phyloP scores from a whole-genome alignment of 805 yeast species.

The Pichia kluyveri region DNA sequence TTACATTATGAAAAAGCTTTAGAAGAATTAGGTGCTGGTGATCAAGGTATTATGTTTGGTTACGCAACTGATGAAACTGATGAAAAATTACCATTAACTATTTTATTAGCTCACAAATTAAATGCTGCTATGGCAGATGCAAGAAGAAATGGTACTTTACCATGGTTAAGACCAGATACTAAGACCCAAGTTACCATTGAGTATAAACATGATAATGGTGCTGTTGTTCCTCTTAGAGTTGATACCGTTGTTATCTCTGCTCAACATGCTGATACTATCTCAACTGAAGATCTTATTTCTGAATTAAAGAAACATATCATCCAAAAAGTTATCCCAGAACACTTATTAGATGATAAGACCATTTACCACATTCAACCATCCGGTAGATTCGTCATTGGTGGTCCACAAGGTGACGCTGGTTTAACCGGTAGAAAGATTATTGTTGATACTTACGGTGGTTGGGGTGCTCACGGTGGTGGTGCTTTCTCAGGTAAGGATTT shows the following conservation, averaged over 20 bases:
- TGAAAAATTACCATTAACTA: constrained; percentile 92
- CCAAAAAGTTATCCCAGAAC: constrained; percentile 86
- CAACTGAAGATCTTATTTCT: constrained; percentile 84
- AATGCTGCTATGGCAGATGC: constrained; percentile 96
- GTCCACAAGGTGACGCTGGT: constrained; percentile 99
- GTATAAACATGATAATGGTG: constrained; percentile 90
- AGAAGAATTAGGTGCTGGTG: constrained; percentile 99
- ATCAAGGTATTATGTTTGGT: constrained; percentile 99
- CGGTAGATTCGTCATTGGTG: constrained; percentile 99
- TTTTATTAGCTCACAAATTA: constrained; percentile 88
- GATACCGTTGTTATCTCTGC: constrained; percentile 97
- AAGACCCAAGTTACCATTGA: constrained; percentile 99
- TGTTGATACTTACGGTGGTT: constrained; percentile 99
- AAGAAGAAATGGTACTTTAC: constrained; percentile 89
- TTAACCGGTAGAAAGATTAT: constrained; percentile 98
- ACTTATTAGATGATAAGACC: constrained; percentile 89
- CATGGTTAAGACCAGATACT: constrained; percentile 99
- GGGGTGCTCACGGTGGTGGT: constrained; percentile 99
- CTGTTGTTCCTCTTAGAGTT: constrained; percentile 90
- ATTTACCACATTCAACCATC: constrained; percentile 98
- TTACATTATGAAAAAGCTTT: constrained; percentile 91
- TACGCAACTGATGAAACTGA: constrained; percentile 99
- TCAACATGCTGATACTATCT: constrained; percentile 93
- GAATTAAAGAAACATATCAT: constrained; percentile 73
- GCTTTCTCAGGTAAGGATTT: constrained; percentile 99